These are phyloP conservation scores for Monosporozyma yasuniensis DNA, from an alignment of 805 yeast species.

Conservation along the genomic window DNA sequence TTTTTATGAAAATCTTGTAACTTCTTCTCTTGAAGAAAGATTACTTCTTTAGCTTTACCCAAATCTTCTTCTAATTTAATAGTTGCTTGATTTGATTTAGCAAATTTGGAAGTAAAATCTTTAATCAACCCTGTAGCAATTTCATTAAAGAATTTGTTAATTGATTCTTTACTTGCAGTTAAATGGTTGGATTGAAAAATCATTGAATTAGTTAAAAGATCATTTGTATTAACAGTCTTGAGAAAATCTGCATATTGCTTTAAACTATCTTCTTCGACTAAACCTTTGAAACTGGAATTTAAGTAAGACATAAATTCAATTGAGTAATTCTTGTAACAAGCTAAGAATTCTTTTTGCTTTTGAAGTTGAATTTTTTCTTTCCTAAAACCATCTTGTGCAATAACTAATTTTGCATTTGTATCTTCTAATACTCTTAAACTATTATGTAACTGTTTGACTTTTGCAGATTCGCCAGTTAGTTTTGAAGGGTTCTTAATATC, in stretches of 20 bases:
- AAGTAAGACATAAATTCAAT: conserved; percentile 5
- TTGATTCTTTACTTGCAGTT: not conserved
- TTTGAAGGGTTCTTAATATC: not conserved
- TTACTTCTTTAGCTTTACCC: not conserved
- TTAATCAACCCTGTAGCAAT: not conserved
- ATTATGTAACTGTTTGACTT: not conserved
- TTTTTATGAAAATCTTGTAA: not conserved
- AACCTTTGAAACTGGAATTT: not conserved
- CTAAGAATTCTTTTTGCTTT: not conserved
- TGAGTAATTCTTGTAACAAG: conserved; percentile 4
- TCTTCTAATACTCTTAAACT: not conserved
- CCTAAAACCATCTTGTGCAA: not conserved
- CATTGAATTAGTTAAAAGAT: not conserved
- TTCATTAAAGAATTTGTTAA: conserved; percentile 2
- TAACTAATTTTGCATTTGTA: not conserved
- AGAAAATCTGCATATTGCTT: conserved; percentile 1
- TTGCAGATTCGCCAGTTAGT: not conserved
- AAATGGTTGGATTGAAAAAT: not conserved
- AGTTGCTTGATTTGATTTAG: not conserved
- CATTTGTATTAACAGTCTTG: conserved; percentile 1
- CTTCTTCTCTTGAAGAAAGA: not conserved
- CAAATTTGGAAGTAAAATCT: not conserved
- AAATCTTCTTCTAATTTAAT: conserved; percentile 3
- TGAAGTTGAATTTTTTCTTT: not conserved
- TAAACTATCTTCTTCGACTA: conserved; percentile 1